Evolutionary conservation across 2,329 filamentous ascomycete genomes (phyloP), one percentile per base, ranked within the genome.

Genomic region (Elsinoe perseae): DNA sequence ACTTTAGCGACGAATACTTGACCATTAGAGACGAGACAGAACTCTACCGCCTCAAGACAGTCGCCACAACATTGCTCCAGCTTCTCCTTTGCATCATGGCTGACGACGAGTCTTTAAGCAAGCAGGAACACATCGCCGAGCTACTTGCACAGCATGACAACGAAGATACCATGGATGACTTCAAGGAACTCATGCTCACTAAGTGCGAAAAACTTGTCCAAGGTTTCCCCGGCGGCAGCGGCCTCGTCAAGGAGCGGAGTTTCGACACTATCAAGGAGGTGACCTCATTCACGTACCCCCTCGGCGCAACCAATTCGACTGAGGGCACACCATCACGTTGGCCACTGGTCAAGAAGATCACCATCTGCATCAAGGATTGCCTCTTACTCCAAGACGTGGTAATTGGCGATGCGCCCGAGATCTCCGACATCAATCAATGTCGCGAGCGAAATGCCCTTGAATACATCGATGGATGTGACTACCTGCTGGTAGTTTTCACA

Each of bases 331-430:
- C 61, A 1, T 43, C 60, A 1, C 14, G 64, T 0, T 66, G 64
- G 62, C 63, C 65, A 5, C 48, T 66, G 0, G 58, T 63, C 12
- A 56, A 63, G 27, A 40, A 28, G 16, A 53, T 44, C 20, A 56
- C 54, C 7, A 61, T 64, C 53, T 61, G 61, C 7, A 48, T 66
- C 5, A 16, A 43, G 2, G 58, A 54, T 5, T 54, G 48, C n/a
- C 18, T 21, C 18, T 9, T 64, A 8, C 53, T 67, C 7, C 25
- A 60, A 8, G 46, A 60, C 12, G 40, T 63, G 3, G 60, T 62
- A 0, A 21, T 68, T n/a, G 58, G 60, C 0, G 66, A 68, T 54
- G 58, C 66, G 9, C 65, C 32, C 34, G 60, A 64, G 3, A 60
- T 65, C 4, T 58, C 59, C 1, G 66, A 68, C 44, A 63, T 56